Evolutionary conservation across 257 asterid species (phyloP), one percentile per base, ranked within the genome.

Genomic region (Cinchona pubescens): DNA sequence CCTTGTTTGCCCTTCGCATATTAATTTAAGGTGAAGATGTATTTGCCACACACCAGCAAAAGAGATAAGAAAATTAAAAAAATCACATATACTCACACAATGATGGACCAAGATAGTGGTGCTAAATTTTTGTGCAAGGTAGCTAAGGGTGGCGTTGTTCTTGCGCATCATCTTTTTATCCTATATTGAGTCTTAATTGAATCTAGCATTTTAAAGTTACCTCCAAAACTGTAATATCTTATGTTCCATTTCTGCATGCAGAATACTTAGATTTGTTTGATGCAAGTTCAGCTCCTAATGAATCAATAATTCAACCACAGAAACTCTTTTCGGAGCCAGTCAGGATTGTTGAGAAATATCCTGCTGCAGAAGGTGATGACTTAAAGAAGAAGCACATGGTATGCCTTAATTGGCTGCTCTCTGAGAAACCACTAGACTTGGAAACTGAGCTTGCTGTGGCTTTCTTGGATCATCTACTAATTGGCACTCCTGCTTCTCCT

Each of bases 401-500:
- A 68, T 91, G 98, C 88, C 87, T 95, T 72, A 95, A 92, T 79
- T 95, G 99, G 99, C 87, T 95, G 56, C 96, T 95, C 45, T 89
- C 97, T 21, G 98, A 91, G 85, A 79, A 81, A 35, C 99, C 98
- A 45, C 85, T 95, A 56, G 99, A 95, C 83, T 84, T 92, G 82
- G 98, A 95, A 87, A 91, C 97, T 38, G 99, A 95, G 83, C 89
- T 95, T 65, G 91, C 99, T 43, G 46, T 95, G 79, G 97, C 96
- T 51, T 95, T 95, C 79, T 72, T 95, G 79, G 96, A 95, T 77
- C 98, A 95, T 83, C 85, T 95, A 73, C 82, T 91, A 90, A 75
- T 92, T 87, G 99, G 99, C 77, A 95, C 98, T 78, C 99, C 99
- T 46, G 99, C 98, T 81, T 90, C 99, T 82, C 97, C 99, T 73